Conservation (phyloP, 78 protist genomes). For the Parvularia atlantis region DNA sequence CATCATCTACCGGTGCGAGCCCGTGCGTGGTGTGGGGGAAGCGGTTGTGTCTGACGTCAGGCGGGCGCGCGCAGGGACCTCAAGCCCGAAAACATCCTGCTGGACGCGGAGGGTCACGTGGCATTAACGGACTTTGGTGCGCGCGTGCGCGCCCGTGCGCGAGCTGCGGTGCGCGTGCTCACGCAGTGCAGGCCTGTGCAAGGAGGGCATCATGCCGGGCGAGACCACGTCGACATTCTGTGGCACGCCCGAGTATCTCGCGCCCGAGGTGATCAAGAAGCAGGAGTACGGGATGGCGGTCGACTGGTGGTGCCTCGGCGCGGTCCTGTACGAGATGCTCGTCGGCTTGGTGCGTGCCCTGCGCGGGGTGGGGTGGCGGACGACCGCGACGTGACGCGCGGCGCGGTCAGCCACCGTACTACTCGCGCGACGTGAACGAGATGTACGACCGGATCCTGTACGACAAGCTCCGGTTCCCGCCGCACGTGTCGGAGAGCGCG, state of each 20-base stretch:
- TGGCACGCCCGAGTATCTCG: slow-evolving; percentile 91
- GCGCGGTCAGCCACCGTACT: slow-evolving; percentile 51
- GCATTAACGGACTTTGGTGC: slow-evolving; percentile 79
- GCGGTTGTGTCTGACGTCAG: slow-evolving; percentile 30
- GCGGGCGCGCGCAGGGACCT: slow-evolving; percentile 47
- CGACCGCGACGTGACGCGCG: too few relatives aligned
- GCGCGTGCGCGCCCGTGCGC: too few relatives aligned
- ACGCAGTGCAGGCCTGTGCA: too few relatives aligned
- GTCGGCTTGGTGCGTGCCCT: slow-evolving; percentile 26
- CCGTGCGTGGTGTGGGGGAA: too few relatives aligned
- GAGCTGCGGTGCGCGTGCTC: too few relatives aligned
- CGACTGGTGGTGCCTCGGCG: slow-evolving; percentile 56
- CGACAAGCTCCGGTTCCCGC: slow-evolving; percentile 40
- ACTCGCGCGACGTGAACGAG: slow-evolving; percentile 11
- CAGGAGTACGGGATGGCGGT: slow-evolving; percentile 46
- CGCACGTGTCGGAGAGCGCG: not conserved
- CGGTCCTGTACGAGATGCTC: slow-evolving; percentile 36
- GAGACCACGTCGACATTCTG: slow-evolving; percentile 76
- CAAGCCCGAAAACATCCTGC: slow-evolving; percentile 81
- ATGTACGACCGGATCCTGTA: slow-evolving; percentile 51
- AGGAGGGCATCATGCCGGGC: slow-evolving; percentile 19
- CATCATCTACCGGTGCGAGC: slow-evolving; percentile 55
- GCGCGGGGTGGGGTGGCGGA: too few relatives aligned
- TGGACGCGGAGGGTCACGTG: slow-evolving; percentile 77
- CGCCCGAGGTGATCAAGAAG: slow-evolving; percentile 68